These are phyloP conservation scores for Wickerhamiella qilinensis DNA, from an alignment of 805 yeast species.

Conservation along the genomic window DNA sequence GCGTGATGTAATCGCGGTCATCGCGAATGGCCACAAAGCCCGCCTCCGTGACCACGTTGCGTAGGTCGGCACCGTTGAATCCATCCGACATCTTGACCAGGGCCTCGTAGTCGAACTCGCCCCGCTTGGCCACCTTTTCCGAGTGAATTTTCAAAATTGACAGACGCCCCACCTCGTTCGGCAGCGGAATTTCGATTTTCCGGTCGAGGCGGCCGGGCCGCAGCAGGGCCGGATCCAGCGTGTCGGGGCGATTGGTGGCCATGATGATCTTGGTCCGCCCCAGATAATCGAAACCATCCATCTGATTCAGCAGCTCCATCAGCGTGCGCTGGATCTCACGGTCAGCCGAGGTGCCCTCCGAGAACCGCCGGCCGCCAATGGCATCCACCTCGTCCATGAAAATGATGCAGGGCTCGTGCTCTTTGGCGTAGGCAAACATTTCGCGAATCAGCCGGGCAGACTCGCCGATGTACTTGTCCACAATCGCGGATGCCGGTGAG, in stretches of 20 bases:
- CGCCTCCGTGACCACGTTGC: constrained; percentile 96
- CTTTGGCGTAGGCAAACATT: constrained; percentile 95
- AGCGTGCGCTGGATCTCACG: constrained; percentile 96
- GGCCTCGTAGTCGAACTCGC: constrained; percentile 94
- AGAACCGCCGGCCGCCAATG: constrained; percentile 93
- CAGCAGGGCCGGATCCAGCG: constrained; percentile 88
- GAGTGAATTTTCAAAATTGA: constrained; percentile 92
- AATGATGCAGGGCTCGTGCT: constrained; percentile 94
- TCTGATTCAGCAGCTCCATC: constrained; percentile 92
- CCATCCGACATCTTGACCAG: constrained; percentile 98
- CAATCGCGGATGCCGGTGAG: constrained; percentile 97
- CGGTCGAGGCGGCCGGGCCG: constrained; percentile 97
- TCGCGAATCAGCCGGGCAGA: constrained; percentile 92
- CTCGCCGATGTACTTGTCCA: constrained; percentile 95
- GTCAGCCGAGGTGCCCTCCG: constrained; percentile 97
- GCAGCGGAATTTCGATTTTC: constrained; percentile 87
- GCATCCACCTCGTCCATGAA: constrained; percentile 99
- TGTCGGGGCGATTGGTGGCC: constrained; percentile 99
- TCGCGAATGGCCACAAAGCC: constrained; percentile 97
- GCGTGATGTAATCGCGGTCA: constrained; percentile 87
- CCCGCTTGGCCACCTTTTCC: constrained; percentile 66
- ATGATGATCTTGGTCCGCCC: constrained; percentile 95
- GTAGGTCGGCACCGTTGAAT: constrained; percentile 94
- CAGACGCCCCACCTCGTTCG: constrained; percentile 88
- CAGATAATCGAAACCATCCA: constrained; percentile 95